These are phyloP conservation scores for Chaetomidium leptoderma DNA, from an alignment of 495 filamentous ascomycete genomes.

Conservation along the genomic window DNA sequence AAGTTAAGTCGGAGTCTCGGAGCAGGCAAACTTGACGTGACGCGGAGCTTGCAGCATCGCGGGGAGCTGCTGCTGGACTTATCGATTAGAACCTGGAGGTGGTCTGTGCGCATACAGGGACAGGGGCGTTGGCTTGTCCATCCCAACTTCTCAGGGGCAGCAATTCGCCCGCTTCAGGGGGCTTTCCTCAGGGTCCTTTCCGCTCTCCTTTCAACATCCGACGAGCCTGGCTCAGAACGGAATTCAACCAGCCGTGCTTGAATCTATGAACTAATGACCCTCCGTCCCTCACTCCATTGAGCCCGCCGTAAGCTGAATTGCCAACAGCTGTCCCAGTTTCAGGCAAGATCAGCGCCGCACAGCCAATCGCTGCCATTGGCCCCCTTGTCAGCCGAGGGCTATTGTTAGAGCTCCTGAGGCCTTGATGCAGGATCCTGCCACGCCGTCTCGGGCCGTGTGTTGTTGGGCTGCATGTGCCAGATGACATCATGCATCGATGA, in stretches of 20 bases:
- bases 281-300: too few species aligned
- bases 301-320: too few species aligned
- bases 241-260: too few species aligned
- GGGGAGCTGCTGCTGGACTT: conserved; percentile 10
- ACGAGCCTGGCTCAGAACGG: too few species aligned
- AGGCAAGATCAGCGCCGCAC: conserved; percentile 1
- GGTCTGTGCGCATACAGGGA: conserved; percentile 11
- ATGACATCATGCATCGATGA: conserved; percentile 26
- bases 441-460: too few species aligned
- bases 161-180: neutral
- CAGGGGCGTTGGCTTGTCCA: too few species aligned
- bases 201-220: neutral
- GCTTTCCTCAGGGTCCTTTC: neutral
- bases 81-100: conserved; percentile 5
- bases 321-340: neutral
- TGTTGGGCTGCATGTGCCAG: conserved; percentile 11
- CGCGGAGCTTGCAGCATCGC: conserved; percentile 28
- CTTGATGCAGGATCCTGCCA: neutral
- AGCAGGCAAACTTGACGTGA: conserved; percentile 27
- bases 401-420: neutral
- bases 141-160: conserved; percentile 1
- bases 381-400: neutral
- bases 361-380: neutral
- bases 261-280: too few species aligned
- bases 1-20: neutral